A percentile compares a stretch with the other conserved stretches of the same genome.
These are phyloP conservation scores for Lepiota venenata DNA, from an alignment of 768 basidiomycete species.

Conservation along the genomic window DNA sequence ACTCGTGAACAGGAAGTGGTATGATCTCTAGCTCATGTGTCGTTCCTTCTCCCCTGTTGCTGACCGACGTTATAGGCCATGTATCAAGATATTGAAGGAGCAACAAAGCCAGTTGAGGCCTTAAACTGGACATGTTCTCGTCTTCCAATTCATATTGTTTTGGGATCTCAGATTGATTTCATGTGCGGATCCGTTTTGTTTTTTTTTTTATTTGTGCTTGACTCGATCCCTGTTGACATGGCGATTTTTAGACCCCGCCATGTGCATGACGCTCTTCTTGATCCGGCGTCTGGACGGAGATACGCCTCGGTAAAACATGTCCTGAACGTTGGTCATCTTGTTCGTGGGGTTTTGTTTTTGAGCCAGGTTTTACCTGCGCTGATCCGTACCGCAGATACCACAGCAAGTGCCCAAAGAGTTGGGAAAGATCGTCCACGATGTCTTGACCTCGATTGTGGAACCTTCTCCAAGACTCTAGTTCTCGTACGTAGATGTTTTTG, in stretches of 20 bases:
- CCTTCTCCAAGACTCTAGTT: neutral
- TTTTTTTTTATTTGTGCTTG: constrained; percentile 25
- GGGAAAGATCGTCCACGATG: constrained; percentile 6
- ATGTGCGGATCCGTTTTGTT: constrained; percentile 49
- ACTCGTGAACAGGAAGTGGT: constrained; percentile 62
- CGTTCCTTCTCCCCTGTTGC: constrained; percentile 1
- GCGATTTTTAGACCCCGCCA: constrained; percentile 25
- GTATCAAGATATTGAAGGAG: constrained; percentile 58
- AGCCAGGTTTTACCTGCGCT: neutral
- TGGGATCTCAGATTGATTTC: constrained; percentile 7
- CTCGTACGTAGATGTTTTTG: neutral
- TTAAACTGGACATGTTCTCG: constrained; percentile 36
- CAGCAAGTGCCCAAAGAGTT: constrained; percentile 13
- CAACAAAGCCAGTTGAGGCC: constrained; percentile 46
- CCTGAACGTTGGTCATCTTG: constrained; percentile 28
- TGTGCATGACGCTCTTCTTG: constrained; percentile 32
- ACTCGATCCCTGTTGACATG: neutral
- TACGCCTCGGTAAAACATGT: constrained; percentile 31
- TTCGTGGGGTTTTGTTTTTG: constrained; percentile 12
- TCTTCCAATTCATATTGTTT: constrained; percentile 7
- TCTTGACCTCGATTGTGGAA: neutral
- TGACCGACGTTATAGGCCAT: constrained; percentile 40
- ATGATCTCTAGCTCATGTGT: constrained; percentile 15
- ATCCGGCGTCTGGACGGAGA: constrained; percentile 28
- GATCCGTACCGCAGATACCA: constrained; percentile 9